phyloP scores from a whole-genome alignment of 23 red algal species.

The Chondrus crispus region DNA sequence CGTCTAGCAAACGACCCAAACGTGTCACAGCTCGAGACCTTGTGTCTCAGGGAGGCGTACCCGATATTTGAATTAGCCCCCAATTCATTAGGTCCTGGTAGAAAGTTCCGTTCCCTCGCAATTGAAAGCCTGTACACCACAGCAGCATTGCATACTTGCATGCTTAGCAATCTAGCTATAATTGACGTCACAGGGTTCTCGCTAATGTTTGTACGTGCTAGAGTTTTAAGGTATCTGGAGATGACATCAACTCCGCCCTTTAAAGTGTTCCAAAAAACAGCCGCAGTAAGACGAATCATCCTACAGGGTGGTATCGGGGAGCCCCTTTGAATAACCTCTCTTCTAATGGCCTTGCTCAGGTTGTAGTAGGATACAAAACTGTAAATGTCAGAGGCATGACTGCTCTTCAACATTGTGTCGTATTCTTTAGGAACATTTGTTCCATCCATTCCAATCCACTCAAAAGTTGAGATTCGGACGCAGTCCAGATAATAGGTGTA shows the following conservation, averaged over 20 bases:
- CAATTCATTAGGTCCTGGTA: not conserved
- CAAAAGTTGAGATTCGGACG: not conserved
- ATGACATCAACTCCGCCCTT: not conserved
- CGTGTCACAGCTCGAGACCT: not conserved
- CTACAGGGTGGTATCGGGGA: not conserved
- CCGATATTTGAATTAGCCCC: not conserved
- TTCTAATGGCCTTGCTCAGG: not conserved
- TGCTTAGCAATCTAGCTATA: not conserved
- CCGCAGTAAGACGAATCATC: not conserved
- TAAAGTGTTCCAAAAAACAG: not conserved
- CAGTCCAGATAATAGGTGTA: not conserved
- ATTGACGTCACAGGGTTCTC: not conserved
- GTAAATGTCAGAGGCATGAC: not conserved
- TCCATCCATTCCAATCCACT: not conserved
- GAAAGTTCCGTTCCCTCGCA: not conserved
- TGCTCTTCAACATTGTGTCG: slow-evolving; percentile 4
- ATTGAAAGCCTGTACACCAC: not conserved
- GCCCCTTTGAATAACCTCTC: not conserved
- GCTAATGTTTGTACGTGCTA: not conserved
- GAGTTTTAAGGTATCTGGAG: not conserved
- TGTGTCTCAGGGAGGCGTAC: not conserved
- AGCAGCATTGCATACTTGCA: not conserved
- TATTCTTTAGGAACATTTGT: not conserved
- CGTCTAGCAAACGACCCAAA: not conserved
- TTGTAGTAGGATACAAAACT: not conserved